Evolutionary conservation across 2,329 filamentous ascomycete species (phyloP).

Genomic region (Paraconiothyrium brasiliense): DNA sequence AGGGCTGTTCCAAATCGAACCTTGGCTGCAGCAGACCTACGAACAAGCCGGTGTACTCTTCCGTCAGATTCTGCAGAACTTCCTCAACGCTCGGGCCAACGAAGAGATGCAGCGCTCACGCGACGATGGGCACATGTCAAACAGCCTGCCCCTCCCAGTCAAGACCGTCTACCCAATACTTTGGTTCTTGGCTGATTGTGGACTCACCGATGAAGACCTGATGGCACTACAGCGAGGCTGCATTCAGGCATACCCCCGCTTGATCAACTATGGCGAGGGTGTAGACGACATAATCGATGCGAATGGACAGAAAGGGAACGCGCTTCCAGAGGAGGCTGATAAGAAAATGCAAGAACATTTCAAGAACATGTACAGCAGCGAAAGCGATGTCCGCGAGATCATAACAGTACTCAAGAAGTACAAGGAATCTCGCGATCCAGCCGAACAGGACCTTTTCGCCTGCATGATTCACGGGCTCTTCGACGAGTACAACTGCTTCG

Average conservation of each 20-base stretch:
- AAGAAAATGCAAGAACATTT: conserved; percentile 97
- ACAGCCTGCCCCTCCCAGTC: conserved; percentile 80
- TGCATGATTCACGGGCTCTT: conserved; percentile 99
- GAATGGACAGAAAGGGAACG: conserved; percentile 84
- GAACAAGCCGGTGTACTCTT: conserved; percentile 72
- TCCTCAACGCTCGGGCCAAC: conserved; percentile 83
- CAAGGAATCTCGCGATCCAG: conserved; percentile 83
- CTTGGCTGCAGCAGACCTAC: conserved; percentile 79
- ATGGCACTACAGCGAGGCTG: conserved; percentile 85
- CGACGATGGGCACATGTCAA: conserved; percentile 67
- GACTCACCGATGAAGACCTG: conserved; percentile 71
- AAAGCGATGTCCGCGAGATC: conserved; percentile 85
- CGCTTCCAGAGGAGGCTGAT: conserved; percentile 80
- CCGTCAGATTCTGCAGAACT: conserved; percentile 76
- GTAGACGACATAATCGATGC: conserved; percentile 90
- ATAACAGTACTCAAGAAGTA: conserved; percentile 85
- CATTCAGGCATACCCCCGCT: conserved; percentile 88
- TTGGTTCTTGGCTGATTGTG: conserved; percentile 72
- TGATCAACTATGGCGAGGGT: conserved; percentile 96
- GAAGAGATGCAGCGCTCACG: conserved; percentile 81
- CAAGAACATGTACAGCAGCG: conserved; percentile 95
- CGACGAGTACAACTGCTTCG: conserved; percentile 95
- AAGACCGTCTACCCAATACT: conserved; percentile 85
- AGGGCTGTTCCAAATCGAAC: conserved; percentile 78
- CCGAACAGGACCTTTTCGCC: conserved; percentile 93